Base-by-base conservation (phyloP, 257 asterid genomes). In the Orobanche coerulescens region DNA sequence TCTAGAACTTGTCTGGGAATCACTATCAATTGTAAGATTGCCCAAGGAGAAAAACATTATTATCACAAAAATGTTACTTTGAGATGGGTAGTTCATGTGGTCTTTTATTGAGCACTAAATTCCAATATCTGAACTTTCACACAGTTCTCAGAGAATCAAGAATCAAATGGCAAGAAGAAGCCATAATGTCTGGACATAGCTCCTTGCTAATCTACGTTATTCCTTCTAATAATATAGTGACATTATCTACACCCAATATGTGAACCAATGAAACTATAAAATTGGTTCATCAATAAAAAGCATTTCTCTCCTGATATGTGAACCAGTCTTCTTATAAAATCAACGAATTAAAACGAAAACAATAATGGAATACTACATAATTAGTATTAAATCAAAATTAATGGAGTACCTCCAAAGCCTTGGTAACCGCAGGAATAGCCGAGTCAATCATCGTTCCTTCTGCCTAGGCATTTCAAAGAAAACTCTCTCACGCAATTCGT, bases 381-480 rank as follows among this genome's bases (percentile, higher is more conserved):
- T n/a, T n/a, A n/a, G n/a, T n/a, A 26, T 43, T 10, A 18, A 52
- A 20, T 40, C 23, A 54, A 26, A 16, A 16, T 7, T 2, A 31
- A 2, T 4, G 6, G 8, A 31, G 14, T 58, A 88, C 96, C 96
- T 83, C 82, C 64, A 88, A 76, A 44, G 87, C 87, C 56, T 81
- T 70, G 39, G 81, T 68, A 34, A 85, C 85, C 3, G 78, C 64
- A 58, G 94, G 92, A 72, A 82, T 58, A 53, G 75, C 82, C 2
- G 80, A 18, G 28, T 88, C 96, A 4, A 53, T 40, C 85, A 87
- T 75, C 28, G 84, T 70, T 55, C 94, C 94, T 69, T 87, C 94
- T 30, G 90, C 94, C 96, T 87, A 68, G 71, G 63, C 43, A 64
- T 59, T 59, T 34, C 20, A 50, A 51, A 25, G 1, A 31, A 22